These are phyloP conservation scores for Aspergillus nidulans DNA, from an alignment of 495 filamentous ascomycete genomes.

Conservation along the genomic window DNA sequence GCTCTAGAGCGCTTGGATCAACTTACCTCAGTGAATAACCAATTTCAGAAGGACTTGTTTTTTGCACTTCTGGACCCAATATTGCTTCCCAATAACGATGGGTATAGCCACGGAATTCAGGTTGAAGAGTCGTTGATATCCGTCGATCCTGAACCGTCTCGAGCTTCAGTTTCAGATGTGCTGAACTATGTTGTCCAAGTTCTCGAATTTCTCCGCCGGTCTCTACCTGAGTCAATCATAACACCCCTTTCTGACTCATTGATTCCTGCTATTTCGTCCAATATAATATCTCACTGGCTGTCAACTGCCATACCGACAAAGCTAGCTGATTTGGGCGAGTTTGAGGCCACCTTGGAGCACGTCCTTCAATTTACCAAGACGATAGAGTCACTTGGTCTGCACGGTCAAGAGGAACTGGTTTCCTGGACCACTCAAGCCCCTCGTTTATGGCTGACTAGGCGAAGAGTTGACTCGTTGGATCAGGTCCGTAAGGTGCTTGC, in stretches of 20 bases:
- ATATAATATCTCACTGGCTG: conserved; percentile 68
- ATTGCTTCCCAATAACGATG: conserved; percentile 23
- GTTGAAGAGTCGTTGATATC: conserved; percentile 29
- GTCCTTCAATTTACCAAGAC: conserved; percentile 59
- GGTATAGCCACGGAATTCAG: conserved; percentile 26
- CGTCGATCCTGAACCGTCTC: conserved; percentile 26
- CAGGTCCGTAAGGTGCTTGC: conserved; percentile 64
- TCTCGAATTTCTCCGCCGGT: conserved; percentile 59
- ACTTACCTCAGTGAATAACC: conserved; percentile 28
- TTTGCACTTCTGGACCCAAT: conserved; percentile 32
- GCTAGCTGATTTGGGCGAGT: conserved; percentile 61
- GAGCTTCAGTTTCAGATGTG: conserved; percentile 27
- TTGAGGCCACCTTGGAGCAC: conserved; percentile 58
- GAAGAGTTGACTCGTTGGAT: conserved; percentile 71
- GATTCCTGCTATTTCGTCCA: conserved; percentile 60
- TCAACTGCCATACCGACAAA: conserved; percentile 69
- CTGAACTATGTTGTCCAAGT: conserved; percentile 52
- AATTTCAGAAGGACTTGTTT: conserved; percentile 33
- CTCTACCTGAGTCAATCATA: conserved; percentile 60
- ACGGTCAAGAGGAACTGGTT: conserved; percentile 62
- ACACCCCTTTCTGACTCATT: conserved; percentile 60
- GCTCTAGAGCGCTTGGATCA: conserved; percentile 33
- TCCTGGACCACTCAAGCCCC: conserved; percentile 80
- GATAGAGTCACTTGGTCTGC: conserved; percentile 61
- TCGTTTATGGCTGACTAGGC: conserved; percentile 79